Percentiles rank a stretch among this genome's conserved stretches.
phyloP scores from a whole-genome alignment of 2,329 filamentous ascomycete genomes.

The Fusarium cyanostomum region DNA sequence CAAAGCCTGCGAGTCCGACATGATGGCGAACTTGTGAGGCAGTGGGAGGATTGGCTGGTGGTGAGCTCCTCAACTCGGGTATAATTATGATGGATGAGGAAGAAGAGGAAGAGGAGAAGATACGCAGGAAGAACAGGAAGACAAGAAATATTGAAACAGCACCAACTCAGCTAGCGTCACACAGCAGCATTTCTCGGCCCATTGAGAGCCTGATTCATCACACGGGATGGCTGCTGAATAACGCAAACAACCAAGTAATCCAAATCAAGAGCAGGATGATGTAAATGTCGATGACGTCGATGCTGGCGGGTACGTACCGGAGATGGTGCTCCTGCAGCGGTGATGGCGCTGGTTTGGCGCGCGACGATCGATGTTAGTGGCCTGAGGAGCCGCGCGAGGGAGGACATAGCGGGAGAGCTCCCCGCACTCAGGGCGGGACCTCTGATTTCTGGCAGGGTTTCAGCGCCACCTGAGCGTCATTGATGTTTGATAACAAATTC shows the following conservation, averaged over 20 bases:
- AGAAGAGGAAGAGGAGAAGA: neutral
- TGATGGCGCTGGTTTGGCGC: conserved; percentile 13
- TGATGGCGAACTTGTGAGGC: conserved; percentile 11
- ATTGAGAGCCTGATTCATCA: conserved; percentile 29
- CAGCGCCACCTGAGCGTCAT: conserved; percentile 11
- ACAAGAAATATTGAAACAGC: conserved; percentile 25
- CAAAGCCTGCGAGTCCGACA: conserved; percentile 52
- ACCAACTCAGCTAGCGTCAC: conserved; percentile 26
- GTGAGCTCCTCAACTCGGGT: conserved; percentile 17
- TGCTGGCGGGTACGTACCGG: conserved; percentile 16
- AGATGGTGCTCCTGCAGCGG: neutral
- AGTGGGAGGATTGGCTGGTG: conserved; percentile 5
- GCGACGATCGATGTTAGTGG: conserved; percentile 30
- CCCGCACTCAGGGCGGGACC: conserved; percentile 11
- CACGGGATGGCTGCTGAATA: conserved; percentile 23
- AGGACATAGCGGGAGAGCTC: conserved; percentile 17
- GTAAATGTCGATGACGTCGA: conserved; percentile 41
- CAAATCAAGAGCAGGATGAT: conserved; percentile 28
- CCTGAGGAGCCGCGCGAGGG: conserved; percentile 27
- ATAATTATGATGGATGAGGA: neutral
- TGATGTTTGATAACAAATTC: conserved; percentile 16
- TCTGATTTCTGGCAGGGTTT: conserved; percentile 6
- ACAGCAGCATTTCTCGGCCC: conserved; percentile 14
- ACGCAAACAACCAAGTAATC: conserved; percentile 32
- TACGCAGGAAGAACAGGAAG: conserved; percentile 3